Base-by-base conservation (phyloP, 1,284 basidiomycete species). In the Tylopilus orsonianus region DNA sequence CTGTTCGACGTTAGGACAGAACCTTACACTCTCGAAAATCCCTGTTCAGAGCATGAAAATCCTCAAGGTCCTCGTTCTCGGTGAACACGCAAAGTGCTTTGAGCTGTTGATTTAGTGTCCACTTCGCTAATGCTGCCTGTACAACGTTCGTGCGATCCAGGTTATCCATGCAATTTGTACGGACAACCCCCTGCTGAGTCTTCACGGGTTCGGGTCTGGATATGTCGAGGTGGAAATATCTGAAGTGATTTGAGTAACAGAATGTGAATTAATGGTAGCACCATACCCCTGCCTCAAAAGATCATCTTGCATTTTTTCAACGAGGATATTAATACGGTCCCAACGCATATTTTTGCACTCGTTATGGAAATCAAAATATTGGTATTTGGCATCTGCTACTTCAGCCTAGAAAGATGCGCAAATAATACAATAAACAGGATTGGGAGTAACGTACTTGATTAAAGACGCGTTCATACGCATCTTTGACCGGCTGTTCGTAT, bases 331-430 rank as follows among this genome's bases (percentile, higher is more conserved):
- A 56, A 99, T 92, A 41, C 93, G 82, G 64, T 99, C 93, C 81
- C 94, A 99, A 49, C 92, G 86, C 87, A 99, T 92, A 33, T 90
- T 81, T 66, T 86, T 91, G 77, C 96, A 98, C 70, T 98, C 94
- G 58, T 83, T 86, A 70, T 98, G 96, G 75, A 99, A 99, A 69
- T 99, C 97, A 66, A 97, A 99, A 75, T 98, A 97, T 54, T 90
- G 79, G 66, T 99, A 99, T 62, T 85, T 85, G 44, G 93, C 85
- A 41, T 81, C 74, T 5, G 83, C 75, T 27, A 87, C 59, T 53
- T 80, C 77, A 43, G 84, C 69, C 86, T 88, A 41, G 29, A 50
- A 23, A 38, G 14, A 41, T 38, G 27, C 16, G 41, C 41, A 24
- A 59, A 42, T 24, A 23, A 26, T 33, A 30, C 32, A 36, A 24